phyloP scores from a whole-genome alignment of 345 rosid species.

The Lumnitzera littorea region DNA sequence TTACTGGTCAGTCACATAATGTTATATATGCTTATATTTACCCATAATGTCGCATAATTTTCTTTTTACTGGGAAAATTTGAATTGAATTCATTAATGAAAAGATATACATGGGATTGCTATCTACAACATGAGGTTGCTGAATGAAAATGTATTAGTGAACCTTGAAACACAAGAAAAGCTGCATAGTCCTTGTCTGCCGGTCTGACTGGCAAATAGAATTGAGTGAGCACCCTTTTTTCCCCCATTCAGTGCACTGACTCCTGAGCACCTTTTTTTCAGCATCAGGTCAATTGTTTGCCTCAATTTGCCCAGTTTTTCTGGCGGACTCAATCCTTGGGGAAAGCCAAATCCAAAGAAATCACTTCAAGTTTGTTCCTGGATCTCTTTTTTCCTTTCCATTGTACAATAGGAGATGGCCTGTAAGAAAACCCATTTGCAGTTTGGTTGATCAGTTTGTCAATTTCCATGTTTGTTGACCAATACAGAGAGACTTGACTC shows the following conservation, averaged over 20 bases:
- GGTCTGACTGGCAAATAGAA: no score
- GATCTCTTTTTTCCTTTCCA: slow-evolving; percentile 5
- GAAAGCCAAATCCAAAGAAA: slow-evolving; percentile 45
- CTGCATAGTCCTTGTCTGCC: no score
- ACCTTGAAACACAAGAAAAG: no score
- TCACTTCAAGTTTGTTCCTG: slow-evolving; percentile 28
- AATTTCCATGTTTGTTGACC: background rate
- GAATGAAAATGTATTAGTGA: no score
- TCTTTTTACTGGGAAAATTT: background rate
- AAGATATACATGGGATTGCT: no score
- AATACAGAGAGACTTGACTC: slow-evolving; percentile 32
- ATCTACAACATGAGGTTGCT: no score
- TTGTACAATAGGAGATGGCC: background rate
- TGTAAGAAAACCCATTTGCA: background rate
- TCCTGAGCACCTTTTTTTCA: slow-evolving; percentile 19
- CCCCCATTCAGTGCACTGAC: background rate
- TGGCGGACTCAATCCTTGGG: slow-evolving; percentile 79
- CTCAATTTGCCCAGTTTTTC: slow-evolving; percentile 77
- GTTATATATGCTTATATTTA: no score
- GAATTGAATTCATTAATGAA: background rate
- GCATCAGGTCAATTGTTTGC: slow-evolving; percentile 67
- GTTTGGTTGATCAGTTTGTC: background rate
- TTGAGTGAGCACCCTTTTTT: background rate
- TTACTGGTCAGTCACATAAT: background rate
- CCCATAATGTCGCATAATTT: no score